A percentile compares a stretch with the other conserved stretches of the same genome.
phyloP scores from a whole-genome alignment of 2,329 filamentous ascomycete species.

The Hypoxylon sp. region DNA sequence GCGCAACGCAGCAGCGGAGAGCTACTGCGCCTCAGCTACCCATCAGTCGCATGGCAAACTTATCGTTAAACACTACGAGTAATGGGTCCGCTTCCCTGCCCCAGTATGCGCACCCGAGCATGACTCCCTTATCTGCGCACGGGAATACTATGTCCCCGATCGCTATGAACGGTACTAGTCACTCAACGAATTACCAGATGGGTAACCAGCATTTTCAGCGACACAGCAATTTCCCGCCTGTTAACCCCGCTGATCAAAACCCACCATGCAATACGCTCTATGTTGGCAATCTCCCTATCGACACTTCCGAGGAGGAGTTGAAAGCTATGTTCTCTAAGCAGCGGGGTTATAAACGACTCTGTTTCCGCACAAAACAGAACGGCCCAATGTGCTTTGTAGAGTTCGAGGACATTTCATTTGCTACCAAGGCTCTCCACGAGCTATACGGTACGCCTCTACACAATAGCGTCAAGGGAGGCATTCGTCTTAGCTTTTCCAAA shows the following conservation, averaged over 20 bases:
- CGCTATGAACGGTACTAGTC: conserved; percentile 54
- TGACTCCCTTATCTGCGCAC: conserved; percentile 52
- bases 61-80: conserved; percentile 76
- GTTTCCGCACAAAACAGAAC: conserved; percentile 93
- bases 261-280: conserved; percentile 98
- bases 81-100: conserved; percentile 64
- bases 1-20: conserved; percentile 66
- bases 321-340: conserved; percentile 94
- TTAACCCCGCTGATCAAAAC: conserved; percentile 95
- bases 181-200: conserved; percentile 62
- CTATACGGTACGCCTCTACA: conserved; percentile 87
- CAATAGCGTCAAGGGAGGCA: conserved; percentile 93
- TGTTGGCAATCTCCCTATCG: conserved; percentile 92
- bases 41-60: conserved; percentile 70
- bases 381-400: conserved; percentile 99
- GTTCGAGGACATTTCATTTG: conserved; percentile 92
- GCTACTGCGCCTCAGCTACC: conserved; percentile 77
- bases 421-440: conserved; percentile 89
- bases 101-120: conserved; percentile 51
- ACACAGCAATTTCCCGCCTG: conserved; percentile 77
- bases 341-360: conserved; percentile 92
- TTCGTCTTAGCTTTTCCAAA: conserved; percentile 95
- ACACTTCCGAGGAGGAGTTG: conserved; percentile 93
- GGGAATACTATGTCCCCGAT: conserved; percentile 65
- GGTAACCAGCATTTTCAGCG: conserved; percentile 65